A percentile compares a stretch with the other conserved stretches of the same genome.
These are phyloP conservation scores for Mortierella polycephala DNA, from an alignment of 371 early-diverging fungal species.

Conservation along the genomic window DNA sequence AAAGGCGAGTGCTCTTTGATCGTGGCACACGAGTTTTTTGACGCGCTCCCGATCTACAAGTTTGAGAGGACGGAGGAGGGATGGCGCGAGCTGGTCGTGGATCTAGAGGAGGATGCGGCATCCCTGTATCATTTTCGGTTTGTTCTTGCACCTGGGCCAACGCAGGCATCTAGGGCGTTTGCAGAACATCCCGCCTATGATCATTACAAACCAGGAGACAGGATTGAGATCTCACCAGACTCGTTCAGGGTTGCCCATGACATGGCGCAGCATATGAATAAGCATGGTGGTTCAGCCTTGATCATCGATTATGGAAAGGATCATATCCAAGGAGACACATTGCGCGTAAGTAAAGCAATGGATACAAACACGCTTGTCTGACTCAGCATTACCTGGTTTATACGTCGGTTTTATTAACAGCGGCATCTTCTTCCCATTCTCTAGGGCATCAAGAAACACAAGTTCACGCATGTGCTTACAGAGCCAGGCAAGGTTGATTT, in stretches of 20 bases:
- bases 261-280: slow-evolving; percentile 72
- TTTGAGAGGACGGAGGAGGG: slow-evolving; percentile 82
- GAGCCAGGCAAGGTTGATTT: slow-evolving; percentile 90
- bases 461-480: slow-evolving; percentile 80
- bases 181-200: slow-evolving; percentile 59
- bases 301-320: slow-evolving; percentile 94
- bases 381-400: neutral
- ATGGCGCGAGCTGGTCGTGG: slow-evolving; percentile 92
- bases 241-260: slow-evolving; percentile 67
- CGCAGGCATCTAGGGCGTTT: slow-evolving; percentile 71
- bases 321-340: slow-evolving; percentile 76
- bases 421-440: neutral
- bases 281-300: slow-evolving; percentile 80
- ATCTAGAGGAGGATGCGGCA: slow-evolving; percentile 72
- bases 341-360: slow-evolving; percentile 70
- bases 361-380: no score
- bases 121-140: slow-evolving; percentile 82
- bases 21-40: slow-evolving; percentile 96
- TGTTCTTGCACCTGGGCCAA: slow-evolving; percentile 76
- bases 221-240: slow-evolving; percentile 89
- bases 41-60: slow-evolving; percentile 92
- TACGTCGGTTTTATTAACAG: neutral
- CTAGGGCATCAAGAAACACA: slow-evolving; percentile 90
- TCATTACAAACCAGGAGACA: slow-evolving; percentile 72
- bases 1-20: slow-evolving; percentile 63